Evolutionary conservation across 495 filamentous ascomycete species (phyloP).

Genomic region (Lepraria neglecta): DNA sequence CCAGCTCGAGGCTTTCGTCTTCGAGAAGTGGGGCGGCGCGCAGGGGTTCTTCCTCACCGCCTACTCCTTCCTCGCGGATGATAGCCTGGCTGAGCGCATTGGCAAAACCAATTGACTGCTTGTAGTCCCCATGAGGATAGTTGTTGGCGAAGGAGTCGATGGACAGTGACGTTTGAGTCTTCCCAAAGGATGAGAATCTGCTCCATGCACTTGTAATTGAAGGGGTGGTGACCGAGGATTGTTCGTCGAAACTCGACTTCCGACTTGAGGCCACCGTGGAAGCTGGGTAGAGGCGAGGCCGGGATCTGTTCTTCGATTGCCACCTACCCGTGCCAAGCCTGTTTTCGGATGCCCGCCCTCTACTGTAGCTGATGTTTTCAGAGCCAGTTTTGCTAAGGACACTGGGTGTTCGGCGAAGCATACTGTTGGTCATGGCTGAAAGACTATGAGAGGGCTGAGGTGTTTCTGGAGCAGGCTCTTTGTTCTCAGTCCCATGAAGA

Average conservation of each 20-base stretch:
- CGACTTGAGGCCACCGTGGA: constrained; percentile 85
- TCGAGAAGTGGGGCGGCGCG: constrained; percentile 69
- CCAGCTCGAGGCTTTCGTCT: constrained; percentile 83
- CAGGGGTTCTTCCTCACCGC: constrained; percentile 40
- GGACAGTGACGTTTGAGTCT: constrained; percentile 83
- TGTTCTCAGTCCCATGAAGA: constrained; percentile 59
- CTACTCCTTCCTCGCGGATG: constrained; percentile 77
- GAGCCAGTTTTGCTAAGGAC: constrained; percentile 86
- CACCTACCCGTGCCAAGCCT: constrained; percentile 64
- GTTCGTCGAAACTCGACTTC: constrained; percentile 80
- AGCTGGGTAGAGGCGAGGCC: constrained; percentile 67
- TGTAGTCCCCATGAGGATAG: constrained; percentile 77
- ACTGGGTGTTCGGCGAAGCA: constrained; percentile 80
- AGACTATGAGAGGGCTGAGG: constrained; percentile 42
- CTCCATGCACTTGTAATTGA: constrained; percentile 89
- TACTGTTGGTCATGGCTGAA: constrained; percentile 40
- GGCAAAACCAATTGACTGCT: constrained; percentile 95
- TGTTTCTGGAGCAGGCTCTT: constrained; percentile 33
- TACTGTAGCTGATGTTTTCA: constrained; percentile 55
- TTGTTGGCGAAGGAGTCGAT: constrained; percentile 78
- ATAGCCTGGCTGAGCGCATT: constrained; percentile 96
- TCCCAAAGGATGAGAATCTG: constrained; percentile 74
- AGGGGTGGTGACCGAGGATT: constrained; percentile 85
- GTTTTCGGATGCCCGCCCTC: constrained; percentile 63
- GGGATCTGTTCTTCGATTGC: constrained; percentile 77